phyloP scores from a whole-genome alignment of 768 basidiomycete genomes.

The Leccinellum rugosiceps region DNA sequence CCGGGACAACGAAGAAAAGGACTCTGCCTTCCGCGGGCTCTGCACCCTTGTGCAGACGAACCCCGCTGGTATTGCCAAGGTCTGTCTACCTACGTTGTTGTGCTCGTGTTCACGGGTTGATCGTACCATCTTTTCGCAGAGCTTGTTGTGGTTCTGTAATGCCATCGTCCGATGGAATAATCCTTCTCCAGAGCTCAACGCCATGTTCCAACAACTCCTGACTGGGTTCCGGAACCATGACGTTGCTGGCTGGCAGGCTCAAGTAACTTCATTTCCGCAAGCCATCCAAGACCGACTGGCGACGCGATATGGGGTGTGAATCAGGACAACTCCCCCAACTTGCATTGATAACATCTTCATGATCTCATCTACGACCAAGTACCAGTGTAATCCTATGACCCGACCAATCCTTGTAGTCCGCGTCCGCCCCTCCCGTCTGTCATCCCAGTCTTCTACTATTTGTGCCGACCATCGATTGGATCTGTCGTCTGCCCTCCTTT shows the following conservation, averaged over 20 bases:
- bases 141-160: slow-evolving; percentile 96
- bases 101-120: slow-evolving; percentile 4
- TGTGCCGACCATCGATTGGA: slow-evolving; percentile 29
- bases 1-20: slow-evolving; percentile 99
- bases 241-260: slow-evolving; percentile 79
- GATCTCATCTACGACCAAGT: slow-evolving; percentile 13
- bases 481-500: slow-evolving; percentile 10
- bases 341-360: slow-evolving; percentile 5
- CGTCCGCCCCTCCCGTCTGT: slow-evolving; percentile 16
- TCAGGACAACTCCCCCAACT: not conserved
- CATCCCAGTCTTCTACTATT: slow-evolving; percentile 23
- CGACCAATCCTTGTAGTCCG: slow-evolving; percentile 5
- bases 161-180: slow-evolving; percentile 94
- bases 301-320: slow-evolving; percentile 82
- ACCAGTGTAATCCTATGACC: slow-evolving; percentile 14
- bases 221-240: slow-evolving; percentile 89
- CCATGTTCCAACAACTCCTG: slow-evolving; percentile 90
- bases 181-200: slow-evolving; percentile 87
- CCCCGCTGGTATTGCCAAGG: slow-evolving; percentile 91
- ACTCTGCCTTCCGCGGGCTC: slow-evolving; percentile 96
- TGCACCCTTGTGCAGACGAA: slow-evolving; percentile 95
- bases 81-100: slow-evolving; percentile 34
- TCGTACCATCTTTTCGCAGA: slow-evolving; percentile 43
- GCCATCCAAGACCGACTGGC: slow-evolving; percentile 85
- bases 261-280: slow-evolving; percentile 81